Base-by-base conservation (phyloP, 768 basidiomycete genomes). In the Termitomyces eurrhizus region DNA sequence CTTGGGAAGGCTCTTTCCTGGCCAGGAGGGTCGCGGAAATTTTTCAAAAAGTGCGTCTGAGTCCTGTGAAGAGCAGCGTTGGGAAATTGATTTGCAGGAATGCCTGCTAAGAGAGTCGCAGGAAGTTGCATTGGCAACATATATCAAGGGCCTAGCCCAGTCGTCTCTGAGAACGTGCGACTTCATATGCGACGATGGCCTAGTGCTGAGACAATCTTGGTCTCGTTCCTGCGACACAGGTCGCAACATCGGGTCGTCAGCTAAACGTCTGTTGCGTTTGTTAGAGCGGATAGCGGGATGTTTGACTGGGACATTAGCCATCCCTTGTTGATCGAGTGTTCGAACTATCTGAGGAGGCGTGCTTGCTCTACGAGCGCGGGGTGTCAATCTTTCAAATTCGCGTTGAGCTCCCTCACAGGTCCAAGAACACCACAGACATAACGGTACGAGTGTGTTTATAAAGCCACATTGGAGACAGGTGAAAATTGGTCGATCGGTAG, bases 401-500 rank as follows among this genome's bases (percentile, higher is more conserved):
- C 68, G 73, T 62, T 72, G 72, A 5, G 79, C 76, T 55, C 70
- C 74, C 18, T 72, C 66, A 29, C 78, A 81, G 5, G 77, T 74
- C 80, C 80, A 82, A 62, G 74, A 68, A 66, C 81, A 81, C 79
- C 80, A 82, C 18, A 82, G 67, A 70, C 80, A 82, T 61, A 82
- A 71, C 29, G 81, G 78, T 58, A 82, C 72, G 64, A 77, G 75
- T 48, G 79, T 73, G 54, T 82, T 82, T 39, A 74, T 69, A 57
- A 80, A 81, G 12, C 80, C 80, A 58, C 81, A 82, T 51, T 66
- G 73, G 36, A 62, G 71, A 70, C 81, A 82, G n/a, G 73, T 74
- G 63, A 82, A 82, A 53, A 77, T 66, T 0, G 80, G 79, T 55
- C 79, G 73, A 62, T 73, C 69, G 41, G 66, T 59, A 35, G 73